Percentiles rank a stretch among this genome's conserved stretches.
Conservation (phyloP, 139 green algal genomes). For the Spirogloea muscicola region DNA sequence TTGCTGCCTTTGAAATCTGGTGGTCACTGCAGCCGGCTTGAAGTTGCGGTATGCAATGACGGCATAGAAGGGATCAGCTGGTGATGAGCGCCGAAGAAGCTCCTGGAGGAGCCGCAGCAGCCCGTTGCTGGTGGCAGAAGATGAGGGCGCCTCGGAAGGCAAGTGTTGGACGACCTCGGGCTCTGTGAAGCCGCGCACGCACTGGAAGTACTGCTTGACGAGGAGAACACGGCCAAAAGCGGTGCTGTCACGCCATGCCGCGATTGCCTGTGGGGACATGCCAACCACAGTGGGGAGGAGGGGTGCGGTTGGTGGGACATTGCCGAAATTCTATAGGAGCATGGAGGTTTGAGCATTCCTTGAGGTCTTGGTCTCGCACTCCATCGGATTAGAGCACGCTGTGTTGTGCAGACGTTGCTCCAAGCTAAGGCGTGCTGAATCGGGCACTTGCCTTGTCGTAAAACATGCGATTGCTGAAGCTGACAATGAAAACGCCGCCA, state of each 20-base stretch:
- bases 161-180: constrained; percentile 59
- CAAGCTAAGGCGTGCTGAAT: no score
- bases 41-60: constrained; percentile 63
- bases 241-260: constrained; percentile 67
- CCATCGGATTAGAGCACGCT: no score
- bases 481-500: constrained; percentile 74
- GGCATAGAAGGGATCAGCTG: constrained; percentile 76
- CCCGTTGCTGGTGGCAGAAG: not conserved
- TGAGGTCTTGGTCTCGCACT: no score
- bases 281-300: no score
- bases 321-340: no score
- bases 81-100: no score
- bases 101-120: constrained; percentile 16
- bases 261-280: constrained; percentile 71
- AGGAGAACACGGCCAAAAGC: constrained; percentile 62
- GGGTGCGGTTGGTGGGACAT: no score
- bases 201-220: constrained; percentile 73
- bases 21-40: no score
- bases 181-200: constrained; percentile 63
- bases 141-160: not conserved
- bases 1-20: no score
- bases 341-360: no score
- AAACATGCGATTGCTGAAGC: constrained; percentile 83
- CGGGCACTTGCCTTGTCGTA: constrained; percentile 70
- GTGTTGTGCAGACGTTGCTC: no score